These are phyloP conservation scores for Coffea canephora DNA, from an alignment of 257 asterid genomes.

Conservation along the genomic window DNA sequence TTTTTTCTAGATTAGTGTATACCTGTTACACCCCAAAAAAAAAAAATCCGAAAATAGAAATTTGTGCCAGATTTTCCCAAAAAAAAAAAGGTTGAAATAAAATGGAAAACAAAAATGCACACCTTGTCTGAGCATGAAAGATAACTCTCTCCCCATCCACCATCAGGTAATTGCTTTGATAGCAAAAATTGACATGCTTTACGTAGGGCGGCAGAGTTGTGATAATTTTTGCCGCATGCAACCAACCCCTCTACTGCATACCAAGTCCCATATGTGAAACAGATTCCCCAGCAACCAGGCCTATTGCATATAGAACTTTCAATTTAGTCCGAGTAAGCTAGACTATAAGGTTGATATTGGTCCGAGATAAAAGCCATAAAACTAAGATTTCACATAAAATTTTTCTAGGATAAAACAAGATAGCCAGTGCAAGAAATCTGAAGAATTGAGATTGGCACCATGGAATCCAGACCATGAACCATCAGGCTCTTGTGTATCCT, in stretches of 20 bases:
- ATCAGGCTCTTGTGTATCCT: slow-evolving; percentile 31
- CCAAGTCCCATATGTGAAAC: slow-evolving; percentile 62
- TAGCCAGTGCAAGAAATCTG: no score
- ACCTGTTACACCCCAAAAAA: slow-evolving; percentile 20
- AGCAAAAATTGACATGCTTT: slow-evolving; percentile 46
- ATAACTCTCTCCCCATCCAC: slow-evolving; percentile 74
- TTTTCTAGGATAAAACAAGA: no score
- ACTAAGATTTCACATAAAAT: no score
- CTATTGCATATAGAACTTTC: slow-evolving; percentile 13
- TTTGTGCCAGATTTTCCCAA: no score
- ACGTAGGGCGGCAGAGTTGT: slow-evolving; percentile 23
- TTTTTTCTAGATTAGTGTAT: slow-evolving; percentile 39
- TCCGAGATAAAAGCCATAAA: no score
- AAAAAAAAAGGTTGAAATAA: no score
- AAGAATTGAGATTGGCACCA: no score
- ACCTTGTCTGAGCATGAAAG: slow-evolving; percentile 54
- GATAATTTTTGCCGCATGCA: slow-evolving; percentile 37
- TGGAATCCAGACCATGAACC: slow-evolving; percentile 25
- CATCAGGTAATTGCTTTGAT: slow-evolving; percentile 43
- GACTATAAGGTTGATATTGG: no score
- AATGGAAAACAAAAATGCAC: no score
- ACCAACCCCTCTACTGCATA: slow-evolving; percentile 43
- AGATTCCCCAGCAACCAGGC: slow-evolving; percentile 58
- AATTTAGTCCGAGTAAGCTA: no score
- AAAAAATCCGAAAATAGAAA: no score